Conservation (phyloP, 768 basidiomycete genomes). For the Lenzites betulinus region DNA sequence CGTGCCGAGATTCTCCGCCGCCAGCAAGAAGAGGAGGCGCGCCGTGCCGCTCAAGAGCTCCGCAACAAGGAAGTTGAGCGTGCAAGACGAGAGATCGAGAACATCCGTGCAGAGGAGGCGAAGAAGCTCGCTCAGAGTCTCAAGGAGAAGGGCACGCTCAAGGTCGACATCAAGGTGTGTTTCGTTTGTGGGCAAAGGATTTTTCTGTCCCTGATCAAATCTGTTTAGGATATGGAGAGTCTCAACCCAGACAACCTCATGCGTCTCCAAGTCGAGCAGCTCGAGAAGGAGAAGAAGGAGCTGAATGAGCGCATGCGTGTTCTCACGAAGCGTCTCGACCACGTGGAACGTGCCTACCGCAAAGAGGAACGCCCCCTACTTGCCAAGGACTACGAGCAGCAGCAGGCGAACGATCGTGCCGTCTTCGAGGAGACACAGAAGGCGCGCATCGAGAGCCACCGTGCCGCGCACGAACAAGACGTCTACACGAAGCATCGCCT, state of each 20-base stretch:
- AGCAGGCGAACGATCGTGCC: slow-evolving; percentile 75
- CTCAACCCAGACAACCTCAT: slow-evolving; percentile 87
- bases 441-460: slow-evolving; percentile 56
- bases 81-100: slow-evolving; percentile 71
- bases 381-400: slow-evolving; percentile 80
- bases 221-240: slow-evolving; percentile 70
- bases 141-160: slow-evolving; percentile 76
- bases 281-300: slow-evolving; percentile 96
- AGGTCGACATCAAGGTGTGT: slow-evolving; percentile 69
- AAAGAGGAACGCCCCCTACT: slow-evolving; percentile 90
- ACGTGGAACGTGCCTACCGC: slow-evolving; percentile 91
- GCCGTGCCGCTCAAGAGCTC: slow-evolving; percentile 62
- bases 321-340: slow-evolving; percentile 87
- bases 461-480: slow-evolving; percentile 61
- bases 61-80: slow-evolving; percentile 67
- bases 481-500: slow-evolving; percentile 77
- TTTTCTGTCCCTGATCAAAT: not conserved
- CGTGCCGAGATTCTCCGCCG: slow-evolving; percentile 67
- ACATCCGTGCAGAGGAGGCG: slow-evolving; percentile 77
- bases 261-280: slow-evolving; percentile 87
- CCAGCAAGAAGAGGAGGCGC: slow-evolving; percentile 71
- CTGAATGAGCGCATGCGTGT: slow-evolving; percentile 80
- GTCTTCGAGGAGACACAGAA: slow-evolving; percentile 66
- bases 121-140: slow-evolving; percentile 85
- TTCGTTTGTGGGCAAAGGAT: not conserved